phyloP scores from a whole-genome alignment of 2,329 filamentous ascomycete genomes.

The Stemphylium beticola region DNA sequence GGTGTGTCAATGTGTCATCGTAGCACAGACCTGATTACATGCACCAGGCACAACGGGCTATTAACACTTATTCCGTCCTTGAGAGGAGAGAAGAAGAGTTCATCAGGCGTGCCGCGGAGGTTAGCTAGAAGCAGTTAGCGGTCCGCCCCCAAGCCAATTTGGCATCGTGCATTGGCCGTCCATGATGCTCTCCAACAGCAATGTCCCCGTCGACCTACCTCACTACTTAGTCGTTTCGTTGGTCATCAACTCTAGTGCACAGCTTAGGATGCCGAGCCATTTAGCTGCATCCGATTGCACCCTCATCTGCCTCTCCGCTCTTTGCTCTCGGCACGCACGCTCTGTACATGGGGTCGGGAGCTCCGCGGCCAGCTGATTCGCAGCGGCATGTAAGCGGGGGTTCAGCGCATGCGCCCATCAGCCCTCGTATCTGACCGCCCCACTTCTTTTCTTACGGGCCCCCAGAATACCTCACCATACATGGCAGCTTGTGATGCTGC shows the following conservation, averaged over 20 bases:
- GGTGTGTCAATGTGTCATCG: too few species aligned
- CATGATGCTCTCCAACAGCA: constrained; percentile 18
- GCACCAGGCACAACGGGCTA: too few species aligned
- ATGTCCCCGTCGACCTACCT: constrained; percentile 14
- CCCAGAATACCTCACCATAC: constrained; percentile 40
- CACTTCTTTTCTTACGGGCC: constrained; percentile 42
- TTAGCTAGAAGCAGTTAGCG: constrained; percentile 25
- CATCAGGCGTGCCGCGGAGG: constrained; percentile 37
- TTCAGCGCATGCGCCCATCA: constrained; percentile 41
- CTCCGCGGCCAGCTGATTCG: constrained; percentile 34
- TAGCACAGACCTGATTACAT: too few species aligned
- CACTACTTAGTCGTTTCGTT: constrained; percentile 14
- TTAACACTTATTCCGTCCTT: not conserved
- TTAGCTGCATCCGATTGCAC: constrained; percentile 26
- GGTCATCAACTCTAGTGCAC: constrained; percentile 16
- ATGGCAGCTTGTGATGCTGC: constrained; percentile 32
- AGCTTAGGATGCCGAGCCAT: constrained; percentile 23
- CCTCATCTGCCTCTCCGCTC: constrained; percentile 31
- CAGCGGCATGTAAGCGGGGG: constrained; percentile 29
- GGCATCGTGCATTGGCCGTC: constrained; percentile 25
- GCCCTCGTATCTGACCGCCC: constrained; percentile 40
- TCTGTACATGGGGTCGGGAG: constrained; percentile 16
- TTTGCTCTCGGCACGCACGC: constrained; percentile 18
- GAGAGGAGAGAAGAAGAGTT: constrained; percentile 30
- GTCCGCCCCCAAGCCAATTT: constrained; percentile 22